phyloP scores from a whole-genome alignment of 257 asterid species.

The Buddleja alternifolia region DNA sequence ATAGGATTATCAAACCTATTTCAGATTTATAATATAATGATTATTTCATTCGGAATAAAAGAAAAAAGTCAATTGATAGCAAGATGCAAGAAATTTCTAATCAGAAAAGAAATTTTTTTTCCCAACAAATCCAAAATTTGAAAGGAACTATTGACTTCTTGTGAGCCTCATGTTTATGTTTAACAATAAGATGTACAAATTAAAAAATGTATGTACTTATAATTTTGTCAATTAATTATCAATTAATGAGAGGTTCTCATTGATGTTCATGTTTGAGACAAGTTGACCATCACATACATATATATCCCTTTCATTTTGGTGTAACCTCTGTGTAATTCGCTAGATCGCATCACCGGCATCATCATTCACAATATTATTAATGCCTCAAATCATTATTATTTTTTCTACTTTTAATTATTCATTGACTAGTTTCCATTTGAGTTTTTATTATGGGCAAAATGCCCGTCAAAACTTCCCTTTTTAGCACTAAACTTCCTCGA shows the following conservation, averaged over 20 bases:
- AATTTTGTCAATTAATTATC: neutral
- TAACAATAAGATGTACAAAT: neutral
- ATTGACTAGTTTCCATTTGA: too few relatives aligned
- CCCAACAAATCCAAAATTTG: neutral
- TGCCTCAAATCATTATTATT: neutral
- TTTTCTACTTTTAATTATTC: neutral
- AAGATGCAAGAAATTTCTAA: too few relatives aligned
- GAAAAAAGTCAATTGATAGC: too few relatives aligned
- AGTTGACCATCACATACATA: neutral
- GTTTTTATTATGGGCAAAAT: too few relatives aligned
- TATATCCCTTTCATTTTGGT: conserved; percentile 28
- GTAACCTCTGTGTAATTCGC: too few relatives aligned
- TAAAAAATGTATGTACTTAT: too few relatives aligned
- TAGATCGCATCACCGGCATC: too few relatives aligned
- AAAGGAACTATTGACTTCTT: conserved; percentile 11
- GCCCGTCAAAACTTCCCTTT: too few relatives aligned
- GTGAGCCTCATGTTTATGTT: neutral
- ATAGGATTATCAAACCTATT: too few relatives aligned
- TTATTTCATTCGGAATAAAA: too few relatives aligned
- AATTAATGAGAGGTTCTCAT: neutral
- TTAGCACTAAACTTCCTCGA: too few relatives aligned
- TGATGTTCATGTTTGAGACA: conserved; percentile 11
- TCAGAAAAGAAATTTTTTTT: neutral
- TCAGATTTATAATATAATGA: too few relatives aligned
- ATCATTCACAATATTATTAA: neutral